Evolutionary conservation across 1,284 basidiomycete genomes (phyloP), one percentile per base, ranked within the genome.

Genomic region (Rhodotorula sp.): DNA sequence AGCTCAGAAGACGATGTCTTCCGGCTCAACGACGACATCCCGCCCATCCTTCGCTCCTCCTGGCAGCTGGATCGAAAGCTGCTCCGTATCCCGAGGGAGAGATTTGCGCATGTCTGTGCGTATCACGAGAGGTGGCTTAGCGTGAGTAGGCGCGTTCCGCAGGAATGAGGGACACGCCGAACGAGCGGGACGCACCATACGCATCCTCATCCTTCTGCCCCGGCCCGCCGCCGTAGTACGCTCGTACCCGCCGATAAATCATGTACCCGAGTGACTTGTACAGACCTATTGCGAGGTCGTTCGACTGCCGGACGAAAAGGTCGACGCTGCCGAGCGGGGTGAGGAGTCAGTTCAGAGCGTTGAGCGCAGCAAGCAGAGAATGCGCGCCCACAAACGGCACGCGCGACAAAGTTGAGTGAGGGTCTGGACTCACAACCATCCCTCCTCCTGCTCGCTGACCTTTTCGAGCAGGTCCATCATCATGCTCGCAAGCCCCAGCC

Each of bases 231-330:
- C 89, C 89, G 82, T 96, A 96, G 81, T 96, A 96, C 78, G 91
- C 91, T 71, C 86, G 85, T 57, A 96, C 92, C 69, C 90, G 84
- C 51, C 92, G 84, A 81, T 91, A 96, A 22, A 95, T 91, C 76
- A 89, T 90, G 78, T 96, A 96, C 6, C 91, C 92, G 77, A 94
- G 83, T 32, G 86, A 85, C 78, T 96, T 91, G 80, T 96, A 96
- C 89, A 96, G 90, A 27, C 83, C 83, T 71, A 93, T 90, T 25
- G 90, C 91, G 27, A 92, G 69, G 9, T 83, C 79, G 77, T 94
- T 94, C 61, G 88, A 88, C 76, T 91, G 91, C 66, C 93, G 87
- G 61, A 95, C 94, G 80, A 92, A 96, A 29, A 96, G 86, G 82
- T 96, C 93, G 60, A 96, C 91, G 78, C 95, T 96, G 84, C 86